Conservation (phyloP, 2,329 filamentous ascomycete genomes). For the Colletotrichum camelliae region DNA sequence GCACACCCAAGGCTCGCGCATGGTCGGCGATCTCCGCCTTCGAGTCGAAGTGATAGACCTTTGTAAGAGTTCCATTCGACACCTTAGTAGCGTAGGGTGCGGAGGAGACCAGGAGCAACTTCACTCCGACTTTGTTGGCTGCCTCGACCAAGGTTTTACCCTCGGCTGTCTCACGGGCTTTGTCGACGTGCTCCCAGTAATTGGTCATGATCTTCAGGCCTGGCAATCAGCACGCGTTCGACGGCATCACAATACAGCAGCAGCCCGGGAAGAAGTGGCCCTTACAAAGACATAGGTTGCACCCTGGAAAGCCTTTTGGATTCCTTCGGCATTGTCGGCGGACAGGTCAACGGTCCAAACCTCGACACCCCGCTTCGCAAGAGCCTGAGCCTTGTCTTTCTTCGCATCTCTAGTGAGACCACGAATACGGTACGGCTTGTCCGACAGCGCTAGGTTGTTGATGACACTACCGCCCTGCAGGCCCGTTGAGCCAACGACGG, state of each 20-base stretch:
- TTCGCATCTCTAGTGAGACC: neutral
- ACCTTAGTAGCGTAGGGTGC: neutral
- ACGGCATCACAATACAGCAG: neutral
- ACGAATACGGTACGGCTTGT: neutral
- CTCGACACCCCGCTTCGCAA: neutral
- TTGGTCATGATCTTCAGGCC: neutral
- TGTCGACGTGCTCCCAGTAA: neutral
- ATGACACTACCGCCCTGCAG: neutral
- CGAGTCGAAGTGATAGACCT: neutral
- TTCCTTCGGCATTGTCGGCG: neutral
- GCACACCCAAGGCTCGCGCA: neutral
- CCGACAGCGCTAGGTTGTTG: neutral
- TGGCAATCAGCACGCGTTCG: neutral
- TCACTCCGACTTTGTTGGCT: neutral
- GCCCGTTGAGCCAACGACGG: neutral
- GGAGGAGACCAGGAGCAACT: neutral
- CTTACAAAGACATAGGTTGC: neutral
- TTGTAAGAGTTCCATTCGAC: neutral
- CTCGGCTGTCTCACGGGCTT: neutral
- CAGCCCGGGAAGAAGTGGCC: neutral
- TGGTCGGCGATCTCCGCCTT: neutral
- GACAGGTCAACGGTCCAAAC: neutral
- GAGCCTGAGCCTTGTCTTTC: neutral
- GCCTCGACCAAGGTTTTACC: neutral
- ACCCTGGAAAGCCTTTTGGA: neutral